Conservation (phyloP, 345 rosid genomes). For the Rhodomyrtus tomentosa region DNA sequence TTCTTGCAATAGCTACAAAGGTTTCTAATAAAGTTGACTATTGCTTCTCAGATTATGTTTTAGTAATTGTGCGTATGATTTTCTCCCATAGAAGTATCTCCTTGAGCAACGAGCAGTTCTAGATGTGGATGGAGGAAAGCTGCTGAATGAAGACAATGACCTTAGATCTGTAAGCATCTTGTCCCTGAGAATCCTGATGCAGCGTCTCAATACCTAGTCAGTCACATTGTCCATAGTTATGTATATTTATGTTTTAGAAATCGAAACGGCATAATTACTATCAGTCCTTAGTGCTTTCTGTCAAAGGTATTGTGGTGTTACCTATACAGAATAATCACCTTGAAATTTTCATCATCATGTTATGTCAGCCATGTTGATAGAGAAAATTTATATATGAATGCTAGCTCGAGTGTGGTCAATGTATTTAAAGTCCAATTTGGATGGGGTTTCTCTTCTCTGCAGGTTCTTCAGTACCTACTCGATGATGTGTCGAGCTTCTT, state of each 20-base stretch:
- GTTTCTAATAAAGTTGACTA: neutral
- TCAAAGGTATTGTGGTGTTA: neutral
- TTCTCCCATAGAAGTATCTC: slow-evolving; percentile 58
- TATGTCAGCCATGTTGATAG: neutral
- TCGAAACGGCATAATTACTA: neutral
- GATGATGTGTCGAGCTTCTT: slow-evolving; percentile 80
- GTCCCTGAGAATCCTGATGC: neutral
- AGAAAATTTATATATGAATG: neutral
- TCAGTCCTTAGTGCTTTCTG: neutral
- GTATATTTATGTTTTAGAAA: neutral
- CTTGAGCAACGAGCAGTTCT: slow-evolving; percentile 85
- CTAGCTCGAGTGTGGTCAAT: neutral
- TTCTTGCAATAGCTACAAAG: neutral
- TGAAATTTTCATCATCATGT: neutral
- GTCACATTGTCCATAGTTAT: neutral
- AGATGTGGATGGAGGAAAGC: slow-evolving; percentile 71
- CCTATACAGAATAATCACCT: neutral
- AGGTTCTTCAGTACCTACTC: slow-evolving; percentile 84
- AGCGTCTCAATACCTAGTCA: neutral
- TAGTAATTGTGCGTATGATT: neutral
- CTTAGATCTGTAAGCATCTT: slow-evolving; percentile 73
- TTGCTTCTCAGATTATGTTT: neutral
- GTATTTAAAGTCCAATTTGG: neutral
- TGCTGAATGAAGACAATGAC: slow-evolving; percentile 91
- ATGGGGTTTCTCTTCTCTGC: slow-evolving; percentile 10